Conservation (phyloP, 495 filamentous ascomycete species). For the Aspergillus baeticus region DNA sequence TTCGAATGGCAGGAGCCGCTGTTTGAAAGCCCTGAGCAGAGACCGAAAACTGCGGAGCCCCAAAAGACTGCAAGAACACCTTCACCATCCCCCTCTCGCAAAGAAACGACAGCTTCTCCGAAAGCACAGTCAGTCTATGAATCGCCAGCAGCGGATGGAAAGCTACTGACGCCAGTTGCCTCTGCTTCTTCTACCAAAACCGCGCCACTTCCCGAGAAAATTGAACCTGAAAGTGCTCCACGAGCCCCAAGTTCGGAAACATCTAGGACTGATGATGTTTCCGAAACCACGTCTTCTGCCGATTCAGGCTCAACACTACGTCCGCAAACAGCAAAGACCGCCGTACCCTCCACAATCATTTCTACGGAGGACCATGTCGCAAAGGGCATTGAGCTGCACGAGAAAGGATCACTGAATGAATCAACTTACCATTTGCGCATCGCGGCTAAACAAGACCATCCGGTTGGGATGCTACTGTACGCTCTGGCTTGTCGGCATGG, state of each 20-base stretch:
- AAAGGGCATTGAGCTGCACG: constrained; percentile 85
- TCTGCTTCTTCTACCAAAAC: constrained; percentile 9
- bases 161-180: constrained; percentile 18
- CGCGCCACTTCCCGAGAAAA: constrained; percentile 17
- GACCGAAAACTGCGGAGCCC: constrained; percentile 35
- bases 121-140: constrained; percentile 39
- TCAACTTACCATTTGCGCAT: constrained; percentile 94
- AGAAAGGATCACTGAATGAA: constrained; percentile 79
- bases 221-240: constrained; percentile 35
- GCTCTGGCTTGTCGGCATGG: constrained; percentile 96
- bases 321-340: constrained; percentile 48
- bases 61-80: constrained; percentile 38
- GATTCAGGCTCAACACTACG: constrained; percentile 67
- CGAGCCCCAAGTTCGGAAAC: constrained; percentile 8
- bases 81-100: constrained; percentile 29
- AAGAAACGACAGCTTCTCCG: constrained; percentile 25
- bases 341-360: constrained; percentile 50
- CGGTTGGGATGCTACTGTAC: constrained; percentile 93
- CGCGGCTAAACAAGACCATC: constrained; percentile 79
- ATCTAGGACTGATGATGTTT: constrained; percentile 33
- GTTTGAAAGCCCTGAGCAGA: constrained; percentile 43
- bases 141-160: constrained; percentile 22
- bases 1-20: constrained; percentile 61
- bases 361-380: constrained; percentile 83
- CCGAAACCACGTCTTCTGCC: constrained; percentile 57